Conservation (phyloP, 768 basidiomycete genomes). For the Suillus ampliporus region DNA sequence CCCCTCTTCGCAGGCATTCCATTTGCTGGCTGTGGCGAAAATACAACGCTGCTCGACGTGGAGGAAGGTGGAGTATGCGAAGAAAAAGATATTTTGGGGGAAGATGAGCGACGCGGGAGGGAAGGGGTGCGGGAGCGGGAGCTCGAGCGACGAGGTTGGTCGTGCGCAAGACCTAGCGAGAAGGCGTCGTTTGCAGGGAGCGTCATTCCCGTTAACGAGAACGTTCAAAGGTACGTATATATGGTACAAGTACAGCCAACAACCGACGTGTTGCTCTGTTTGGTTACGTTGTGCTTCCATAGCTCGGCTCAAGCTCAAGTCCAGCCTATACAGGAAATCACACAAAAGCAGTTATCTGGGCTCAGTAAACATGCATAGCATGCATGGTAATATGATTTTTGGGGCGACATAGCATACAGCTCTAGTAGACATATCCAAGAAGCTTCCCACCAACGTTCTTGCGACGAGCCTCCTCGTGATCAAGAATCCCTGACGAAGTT, state of each 20-base stretch:
- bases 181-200: constrained; percentile 44
- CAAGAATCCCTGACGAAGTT: constrained; percentile 96
- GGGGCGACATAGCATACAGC: constrained; percentile 31
- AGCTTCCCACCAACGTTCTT: constrained; percentile 98
- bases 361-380: constrained; percentile 13
- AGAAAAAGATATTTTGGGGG: constrained; percentile 52
- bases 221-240: background rate
- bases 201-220: constrained; percentile 25
- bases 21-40: constrained; percentile 28
- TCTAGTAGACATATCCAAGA: constrained; percentile 89
- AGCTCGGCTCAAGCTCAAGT: background rate
- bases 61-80: constrained; percentile 30
- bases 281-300: constrained; percentile 3
- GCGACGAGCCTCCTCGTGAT: constrained; percentile 98
- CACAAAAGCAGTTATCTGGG: constrained; percentile 12
- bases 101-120: constrained; percentile 49
- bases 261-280: background rate
- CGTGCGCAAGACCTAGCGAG: constrained; percentile 41
- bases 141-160: constrained; percentile 36
- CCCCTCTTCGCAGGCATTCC: constrained; percentile 46
- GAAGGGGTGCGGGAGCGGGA: constrained; percentile 30
- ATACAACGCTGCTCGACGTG: constrained; percentile 16
- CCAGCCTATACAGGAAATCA: constrained; percentile 3
- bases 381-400: constrained; percentile 20
- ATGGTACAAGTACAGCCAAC: background rate